Percentiles rank a stretch among this genome's conserved stretches.
Evolutionary conservation across 371 early-diverging fungal species (phyloP).

Genomic region (Rhizopus delemar): DNA sequence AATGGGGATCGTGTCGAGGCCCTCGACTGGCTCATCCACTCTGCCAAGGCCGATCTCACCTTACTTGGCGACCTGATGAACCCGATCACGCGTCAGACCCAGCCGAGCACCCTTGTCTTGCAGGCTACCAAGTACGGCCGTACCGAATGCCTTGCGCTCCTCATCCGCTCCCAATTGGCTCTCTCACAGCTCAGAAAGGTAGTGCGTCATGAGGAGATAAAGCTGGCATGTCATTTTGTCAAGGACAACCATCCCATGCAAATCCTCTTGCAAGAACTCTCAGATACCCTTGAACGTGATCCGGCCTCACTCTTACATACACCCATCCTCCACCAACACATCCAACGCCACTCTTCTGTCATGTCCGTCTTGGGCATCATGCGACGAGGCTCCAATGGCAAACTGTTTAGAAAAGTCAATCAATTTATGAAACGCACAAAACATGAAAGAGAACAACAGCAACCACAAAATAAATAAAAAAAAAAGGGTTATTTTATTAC

Average conservation of each 20-base stretch:
- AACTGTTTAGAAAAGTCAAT: slow-evolving; percentile 17
- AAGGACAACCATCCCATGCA: slow-evolving; percentile 12
- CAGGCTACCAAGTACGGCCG: slow-evolving; percentile 31
- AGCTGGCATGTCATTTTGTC: slow-evolving; percentile 1
- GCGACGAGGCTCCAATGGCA: background rate
- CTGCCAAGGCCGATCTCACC: slow-evolving; percentile 18
- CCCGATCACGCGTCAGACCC: slow-evolving; percentile 9
- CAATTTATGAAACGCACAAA: slow-evolving; percentile 19
- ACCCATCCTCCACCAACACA: background rate
- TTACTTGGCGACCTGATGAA: slow-evolving; percentile 25
- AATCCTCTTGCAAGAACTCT: slow-evolving; percentile 18
- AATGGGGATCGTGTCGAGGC: slow-evolving; percentile 19
- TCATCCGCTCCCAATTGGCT: slow-evolving; percentile 13
- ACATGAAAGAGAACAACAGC: background rate
- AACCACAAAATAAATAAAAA: background rate
- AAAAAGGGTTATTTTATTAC: background rate
- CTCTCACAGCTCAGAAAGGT: slow-evolving; percentile 8
- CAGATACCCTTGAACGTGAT: slow-evolving; percentile 13
- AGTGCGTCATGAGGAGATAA: background rate
- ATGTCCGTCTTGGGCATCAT: slow-evolving; percentile 16
- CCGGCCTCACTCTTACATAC: slow-evolving; percentile 3
- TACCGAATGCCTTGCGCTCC: slow-evolving; percentile 11
- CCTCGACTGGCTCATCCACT: slow-evolving; percentile 24
- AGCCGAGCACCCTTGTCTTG: slow-evolving; percentile 17
- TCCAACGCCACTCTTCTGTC: slow-evolving; percentile 2